Evolutionary conservation across 352 stramenopile genomes (phyloP), one percentile per base, ranked within the genome.

Genomic region (Pythium sp.): DNA sequence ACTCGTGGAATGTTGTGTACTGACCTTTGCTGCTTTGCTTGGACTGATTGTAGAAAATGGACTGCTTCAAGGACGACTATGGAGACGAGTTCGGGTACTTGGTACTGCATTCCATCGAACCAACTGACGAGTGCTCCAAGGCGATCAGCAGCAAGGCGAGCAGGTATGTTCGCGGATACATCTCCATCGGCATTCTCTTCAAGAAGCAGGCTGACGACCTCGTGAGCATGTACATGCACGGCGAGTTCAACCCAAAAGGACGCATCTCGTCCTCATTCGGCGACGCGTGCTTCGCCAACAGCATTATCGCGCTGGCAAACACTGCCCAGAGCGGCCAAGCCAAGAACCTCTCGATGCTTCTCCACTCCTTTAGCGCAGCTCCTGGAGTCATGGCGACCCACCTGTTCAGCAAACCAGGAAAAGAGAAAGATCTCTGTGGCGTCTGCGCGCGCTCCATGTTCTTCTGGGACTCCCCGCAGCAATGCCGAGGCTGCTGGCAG

Each of bases 21-120:
- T 67, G 34, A 54, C 36, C n/a, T 55, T 65, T 46, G 12, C 43
- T 28, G 36, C 58, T 56, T 28, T 36, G 6, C 9, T 60, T 60
- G 55, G 41, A n/a, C 15, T n/a, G 36, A 1, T 64, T 60, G 18
- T 71, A 83, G 73, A 91, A 92, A 74, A 91, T 90, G 82, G 81
- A 88, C 51, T 41, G 68, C 12, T 68, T 84, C 46, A 84, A 75
- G 54, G 76, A 89, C 62, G 82, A 90, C 43, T 58, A 82, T 5
- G 80, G 82, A n/a, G 77, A 90, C 54, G 83, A 92, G 15, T 67
- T 92, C 49, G 86, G 83, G 20, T 91, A 84, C 63, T 62, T 93
- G 55, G 84, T 89, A 55, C 65, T 92, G 54, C 83, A 91, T 38
- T 92, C 86, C 2, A 83, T 93, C 57, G 83, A 93, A 54, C 70